Evolutionary conservation across 495 filamentous ascomycete genomes (phyloP).

Genomic region (Podospora australis): DNA sequence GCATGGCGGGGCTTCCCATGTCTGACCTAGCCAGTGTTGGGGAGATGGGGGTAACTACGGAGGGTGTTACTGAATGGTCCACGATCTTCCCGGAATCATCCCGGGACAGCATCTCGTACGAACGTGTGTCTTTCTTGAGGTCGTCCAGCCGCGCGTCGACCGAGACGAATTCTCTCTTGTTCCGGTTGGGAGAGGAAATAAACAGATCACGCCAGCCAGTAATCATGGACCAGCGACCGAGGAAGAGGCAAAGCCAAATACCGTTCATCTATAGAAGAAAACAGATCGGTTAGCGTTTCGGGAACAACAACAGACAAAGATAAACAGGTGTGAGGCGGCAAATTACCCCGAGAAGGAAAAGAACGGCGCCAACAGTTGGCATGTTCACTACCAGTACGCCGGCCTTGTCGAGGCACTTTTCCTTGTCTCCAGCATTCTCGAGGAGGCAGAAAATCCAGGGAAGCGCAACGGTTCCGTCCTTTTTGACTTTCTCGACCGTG

Average conservation of each 20-base stretch:
- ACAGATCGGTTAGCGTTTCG: background rate
- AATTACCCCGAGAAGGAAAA: constrained; percentile 73
- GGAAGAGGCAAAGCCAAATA: constrained; percentile 74
- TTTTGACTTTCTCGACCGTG: constrained; percentile 48
- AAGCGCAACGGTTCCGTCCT: constrained; percentile 46
- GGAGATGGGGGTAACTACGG: constrained; percentile 41
- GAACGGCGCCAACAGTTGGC: constrained; percentile 69
- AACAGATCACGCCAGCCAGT: constrained; percentile 72
- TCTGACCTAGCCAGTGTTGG: constrained; percentile 31
- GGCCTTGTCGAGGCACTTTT: constrained; percentile 55
- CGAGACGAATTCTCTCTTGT: constrained; percentile 74
- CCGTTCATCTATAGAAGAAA: constrained; percentile 58
- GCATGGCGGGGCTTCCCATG: constrained; percentile 19
- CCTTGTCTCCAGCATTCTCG: constrained; percentile 51
- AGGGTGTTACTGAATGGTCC: constrained; percentile 39
- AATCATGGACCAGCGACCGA: constrained; percentile 76
- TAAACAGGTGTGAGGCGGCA: background rate
- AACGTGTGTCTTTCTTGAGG: constrained; percentile 56
- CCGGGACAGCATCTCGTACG: constrained; percentile 76
- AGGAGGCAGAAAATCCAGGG: constrained; percentile 69
- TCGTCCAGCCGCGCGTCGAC: constrained; percentile 63
- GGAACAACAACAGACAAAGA: background rate
- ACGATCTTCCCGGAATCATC: constrained; percentile 39
- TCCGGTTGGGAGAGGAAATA: constrained; percentile 32
- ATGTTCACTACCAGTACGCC: constrained; percentile 58